These are phyloP conservation scores for Sporothrix brunneoviolacea DNA, from an alignment of 2,329 filamentous ascomycete species.

Conservation along the genomic window DNA sequence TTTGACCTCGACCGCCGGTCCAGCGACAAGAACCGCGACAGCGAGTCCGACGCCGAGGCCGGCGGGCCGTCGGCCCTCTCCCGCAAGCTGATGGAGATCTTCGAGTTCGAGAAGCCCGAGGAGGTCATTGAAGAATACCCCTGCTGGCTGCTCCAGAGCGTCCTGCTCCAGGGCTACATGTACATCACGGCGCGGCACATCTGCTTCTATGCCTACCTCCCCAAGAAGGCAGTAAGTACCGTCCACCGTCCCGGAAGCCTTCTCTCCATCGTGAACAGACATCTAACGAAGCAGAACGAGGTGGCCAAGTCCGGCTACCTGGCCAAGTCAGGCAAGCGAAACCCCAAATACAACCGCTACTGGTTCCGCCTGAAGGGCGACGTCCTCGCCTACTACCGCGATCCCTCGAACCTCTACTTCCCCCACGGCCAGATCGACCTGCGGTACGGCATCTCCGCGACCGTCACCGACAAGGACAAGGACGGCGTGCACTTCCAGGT, in stretches of 20 bases:
- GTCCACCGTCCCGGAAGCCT: not conserved
- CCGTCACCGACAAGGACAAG: slow-evolving; percentile 56
- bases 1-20: slow-evolving; percentile 47
- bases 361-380: slow-evolving; percentile 93
- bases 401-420: slow-evolving; percentile 82
- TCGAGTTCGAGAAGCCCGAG: slow-evolving; percentile 73
- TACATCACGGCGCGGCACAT: slow-evolving; percentile 91
- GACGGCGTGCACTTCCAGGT: slow-evolving; percentile 73
- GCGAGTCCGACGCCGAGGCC: slow-evolving; percentile 25
- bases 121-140: slow-evolving; percentile 88
- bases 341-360: slow-evolving; percentile 80
- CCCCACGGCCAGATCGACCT: slow-evolving; percentile 88
- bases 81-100: slow-evolving; percentile 72
- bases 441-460: slow-evolving; percentile 84
- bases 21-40: slow-evolving; percentile 26
- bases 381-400: slow-evolving; percentile 81
- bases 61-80: slow-evolving; percentile 54
- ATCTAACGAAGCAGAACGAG: slow-evolving; percentile 61
- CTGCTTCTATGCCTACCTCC: slow-evolving; percentile 96
- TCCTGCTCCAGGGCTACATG: slow-evolving; percentile 88
- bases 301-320: slow-evolving; percentile 83
- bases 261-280: not conserved
- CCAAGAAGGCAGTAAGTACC: slow-evolving; percentile 90
- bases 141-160: slow-evolving; percentile 87
- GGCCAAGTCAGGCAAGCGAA: slow-evolving; percentile 80